A percentile compares a stretch with the other conserved stretches of the same genome.
These are phyloP conservation scores for Gentiana straminea DNA, from an alignment of 257 asterid species.

Conservation along the genomic window DNA sequence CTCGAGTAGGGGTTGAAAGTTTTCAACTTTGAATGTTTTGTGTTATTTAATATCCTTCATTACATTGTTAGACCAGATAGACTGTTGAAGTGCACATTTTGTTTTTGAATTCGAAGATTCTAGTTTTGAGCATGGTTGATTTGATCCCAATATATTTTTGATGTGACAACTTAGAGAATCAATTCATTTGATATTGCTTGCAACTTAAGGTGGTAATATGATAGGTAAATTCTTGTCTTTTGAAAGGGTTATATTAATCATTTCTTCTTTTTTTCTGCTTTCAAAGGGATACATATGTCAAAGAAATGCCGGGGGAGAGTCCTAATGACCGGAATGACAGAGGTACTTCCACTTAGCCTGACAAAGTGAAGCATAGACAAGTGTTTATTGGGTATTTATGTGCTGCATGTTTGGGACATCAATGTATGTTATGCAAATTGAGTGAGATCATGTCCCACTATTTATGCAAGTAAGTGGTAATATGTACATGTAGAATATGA, in stretches of 20 bases:
- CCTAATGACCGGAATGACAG: slow-evolving; percentile 96
- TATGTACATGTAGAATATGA: too few species aligned
- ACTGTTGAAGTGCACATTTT: too few species aligned
- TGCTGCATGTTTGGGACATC: background rate
- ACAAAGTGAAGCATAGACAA: background rate
- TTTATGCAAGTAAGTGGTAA: too few species aligned
- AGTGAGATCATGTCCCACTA: too few species aligned
- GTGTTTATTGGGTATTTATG: background rate
- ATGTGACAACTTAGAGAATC: background rate
- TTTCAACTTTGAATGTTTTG: too few species aligned
- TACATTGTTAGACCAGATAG: background rate
- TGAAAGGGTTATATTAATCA: background rate
- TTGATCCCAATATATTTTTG: background rate
- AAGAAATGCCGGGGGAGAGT: slow-evolving; percentile 68
- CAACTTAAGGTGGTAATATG: background rate
- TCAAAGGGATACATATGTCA: slow-evolving; percentile 83
- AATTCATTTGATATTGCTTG: background rate
- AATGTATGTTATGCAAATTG: background rate
- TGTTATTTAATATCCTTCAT: background rate
- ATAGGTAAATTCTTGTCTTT: background rate
- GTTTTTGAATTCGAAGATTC: background rate
- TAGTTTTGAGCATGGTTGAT: background rate
- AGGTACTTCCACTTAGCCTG: slow-evolving; percentile 32
- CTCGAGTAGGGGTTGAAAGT: too few species aligned
- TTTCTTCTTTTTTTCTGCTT: slow-evolving; percentile 11